These are phyloP conservation scores for Coniochaeta pulveracea DNA, from an alignment of 2,329 filamentous ascomycete species.

Conservation along the genomic window DNA sequence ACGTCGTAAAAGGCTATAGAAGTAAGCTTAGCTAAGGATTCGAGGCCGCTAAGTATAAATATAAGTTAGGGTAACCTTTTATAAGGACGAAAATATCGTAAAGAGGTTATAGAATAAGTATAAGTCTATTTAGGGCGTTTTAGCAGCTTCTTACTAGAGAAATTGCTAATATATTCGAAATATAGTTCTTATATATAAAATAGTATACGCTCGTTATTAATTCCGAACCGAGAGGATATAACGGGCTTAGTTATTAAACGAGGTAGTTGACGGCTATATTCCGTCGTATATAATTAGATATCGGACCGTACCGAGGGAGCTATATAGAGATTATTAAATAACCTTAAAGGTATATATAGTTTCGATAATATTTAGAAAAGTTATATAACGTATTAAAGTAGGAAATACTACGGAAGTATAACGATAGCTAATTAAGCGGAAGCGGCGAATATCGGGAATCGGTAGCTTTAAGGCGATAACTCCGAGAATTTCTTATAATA, in stretches of 20 bases:
- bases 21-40: not conserved
- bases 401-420: not conserved
- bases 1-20: not conserved
- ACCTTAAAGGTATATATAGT: not conserved
- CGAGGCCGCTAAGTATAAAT: not conserved
- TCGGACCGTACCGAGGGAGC: not conserved
- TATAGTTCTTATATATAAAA: too few relatives aligned
- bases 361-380: not conserved
- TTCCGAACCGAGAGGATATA: not conserved
- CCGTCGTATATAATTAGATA: not conserved
- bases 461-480: not conserved
- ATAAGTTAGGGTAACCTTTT: not conserved
- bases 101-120: not conserved
- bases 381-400: not conserved
- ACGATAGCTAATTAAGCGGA: not conserved
- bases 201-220: too few relatives aligned
- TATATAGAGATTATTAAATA: not conserved
- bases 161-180: too few relatives aligned
- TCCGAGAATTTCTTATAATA: not conserved
- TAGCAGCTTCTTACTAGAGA: too few relatives aligned
- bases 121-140: too few relatives aligned
- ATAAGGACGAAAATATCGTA: not conserved
- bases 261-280: too few relatives aligned
- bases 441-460: not conserved
- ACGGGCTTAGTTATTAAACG: too few relatives aligned